Percentiles rank a stretch among this genome's conserved stretches.
phyloP scores from a whole-genome alignment of 1,284 basidiomycete species.

The Papiliotrema nemorosa region DNA sequence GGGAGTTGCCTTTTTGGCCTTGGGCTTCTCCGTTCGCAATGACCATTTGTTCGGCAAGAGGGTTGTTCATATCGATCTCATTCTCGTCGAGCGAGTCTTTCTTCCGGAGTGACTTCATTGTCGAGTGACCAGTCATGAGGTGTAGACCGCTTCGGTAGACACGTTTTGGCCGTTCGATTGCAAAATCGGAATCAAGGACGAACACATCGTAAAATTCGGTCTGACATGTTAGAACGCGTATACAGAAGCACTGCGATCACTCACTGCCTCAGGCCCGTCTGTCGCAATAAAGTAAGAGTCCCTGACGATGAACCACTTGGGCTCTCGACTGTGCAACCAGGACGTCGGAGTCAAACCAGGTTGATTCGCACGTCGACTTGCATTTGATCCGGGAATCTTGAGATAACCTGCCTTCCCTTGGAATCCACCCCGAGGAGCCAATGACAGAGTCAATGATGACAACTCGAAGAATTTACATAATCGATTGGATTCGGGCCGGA shows the following conservation, averaged over 20 bases:
- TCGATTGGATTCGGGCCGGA: constrained; percentile 89
- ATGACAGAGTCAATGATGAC: constrained; percentile 77
- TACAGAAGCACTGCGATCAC: constrained; percentile 27
- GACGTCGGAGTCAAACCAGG: constrained; percentile 46
- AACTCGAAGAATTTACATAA: constrained; percentile 93
- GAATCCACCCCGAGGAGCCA: constrained; percentile 76
- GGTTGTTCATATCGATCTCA: constrained; percentile 31
- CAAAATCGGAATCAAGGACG: constrained; percentile 84
- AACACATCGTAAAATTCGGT: constrained; percentile 87
- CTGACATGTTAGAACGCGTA: constrained; percentile 46
- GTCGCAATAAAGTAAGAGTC: constrained; percentile 89
- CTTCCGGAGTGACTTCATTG: constrained; percentile 1
- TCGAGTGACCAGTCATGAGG: constrained; percentile 26
- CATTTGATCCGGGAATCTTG: constrained; percentile 51
- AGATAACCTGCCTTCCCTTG: constrained; percentile 85
- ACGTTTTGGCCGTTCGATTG: constrained; percentile 60
- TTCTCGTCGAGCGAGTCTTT: constrained; percentile 11
- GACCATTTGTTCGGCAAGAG: constrained; percentile 28
- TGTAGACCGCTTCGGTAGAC: constrained; percentile 45
- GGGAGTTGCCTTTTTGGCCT: constrained; percentile 20
- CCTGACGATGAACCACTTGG: constrained; percentile 88
- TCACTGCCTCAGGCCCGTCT: constrained; percentile 79
- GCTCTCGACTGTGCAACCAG: constrained; percentile 67
- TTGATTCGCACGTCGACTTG: constrained; percentile 52
- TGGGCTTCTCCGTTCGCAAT: constrained; percentile 30